Base-by-base conservation (phyloP, 2,329 filamentous ascomycete genomes). In the Leptographium procerum region DNA sequence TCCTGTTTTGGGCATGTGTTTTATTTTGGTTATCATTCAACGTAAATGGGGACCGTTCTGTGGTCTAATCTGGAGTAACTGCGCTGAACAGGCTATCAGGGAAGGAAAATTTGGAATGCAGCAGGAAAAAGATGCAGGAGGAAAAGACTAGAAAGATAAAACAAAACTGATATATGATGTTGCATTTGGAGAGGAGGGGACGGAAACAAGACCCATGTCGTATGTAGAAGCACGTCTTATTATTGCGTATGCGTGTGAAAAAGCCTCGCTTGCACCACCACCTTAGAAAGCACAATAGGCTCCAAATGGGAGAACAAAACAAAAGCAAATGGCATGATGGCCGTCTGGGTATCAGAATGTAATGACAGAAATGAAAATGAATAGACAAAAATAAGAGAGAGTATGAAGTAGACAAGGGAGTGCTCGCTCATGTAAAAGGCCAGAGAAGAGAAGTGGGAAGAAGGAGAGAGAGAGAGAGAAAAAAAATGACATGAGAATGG, bases 281-380 rank as follows among this genome's bases (percentile, higher is more conserved):
- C 24, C 10, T 33, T 43, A 22, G 10, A 55, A 55, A 43, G 6
- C 7, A 43, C 19, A n/a, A 43, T 10, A 43, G 40, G n/a, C n/a
- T n/a, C n/a, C n/a, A n/a, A n/a, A n/a, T n/a, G n/a, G n/a, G n/a
- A n/a, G n/a, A n/a, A 43, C 16, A 43, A n/a, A n/a, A n/a, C n/a
- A 16, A 13, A 40, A n/a, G 40, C 19, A 33, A 6, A 33, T 33
- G n/a, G n/a, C n/a, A n/a, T 48, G 22, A 36, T 28, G 22, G 52
- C 52, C 51, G 60, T 51, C 33, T 52, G 60, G 60, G 60, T 61
- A 61, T 61, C 60, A 57, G 51, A 56, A 45, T 58, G 52, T 34
- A 31, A 54, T 29, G 50, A 54, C 24, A 13, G 29, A 43, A 29
- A 7, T 5, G 22, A 26, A 50, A 57, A 31, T 13, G 22, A 19